A percentile compares a stretch with the other conserved stretches of the same genome.
Conservation (phyloP, 2,329 filamentous ascomycete species). For the Chrysoporthe cubensis region DNA sequence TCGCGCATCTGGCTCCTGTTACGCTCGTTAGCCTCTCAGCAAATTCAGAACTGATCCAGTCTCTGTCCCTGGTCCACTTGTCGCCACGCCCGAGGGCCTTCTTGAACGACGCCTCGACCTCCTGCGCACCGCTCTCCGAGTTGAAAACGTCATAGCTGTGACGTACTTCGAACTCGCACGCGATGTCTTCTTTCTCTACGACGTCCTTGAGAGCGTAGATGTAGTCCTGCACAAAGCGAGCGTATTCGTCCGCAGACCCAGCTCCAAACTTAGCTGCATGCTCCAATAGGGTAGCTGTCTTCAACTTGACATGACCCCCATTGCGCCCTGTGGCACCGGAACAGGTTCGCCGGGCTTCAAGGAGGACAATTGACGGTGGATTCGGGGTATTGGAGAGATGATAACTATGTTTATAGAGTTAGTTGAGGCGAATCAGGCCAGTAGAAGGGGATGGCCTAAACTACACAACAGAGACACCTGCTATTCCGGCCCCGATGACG, state of each 20-base stretch:
- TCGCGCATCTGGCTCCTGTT: constrained; percentile 14
- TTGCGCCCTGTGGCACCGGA: constrained; percentile 28
- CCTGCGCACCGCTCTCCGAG: constrained; percentile 9
- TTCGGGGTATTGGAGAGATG: constrained; percentile 20
- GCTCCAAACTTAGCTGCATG: constrained; percentile 9
- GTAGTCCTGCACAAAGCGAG: constrained; percentile 20
- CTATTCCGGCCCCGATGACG: constrained; percentile 24
- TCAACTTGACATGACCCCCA: constrained; percentile 22
- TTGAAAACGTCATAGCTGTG: constrained; percentile 25
- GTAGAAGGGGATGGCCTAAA: background rate
- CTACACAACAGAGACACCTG: constrained; percentile 26
- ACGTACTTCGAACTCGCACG: constrained; percentile 24
- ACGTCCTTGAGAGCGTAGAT: constrained; percentile 23
- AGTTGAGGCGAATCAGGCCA: background rate
- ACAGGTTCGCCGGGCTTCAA: constrained; percentile 27
- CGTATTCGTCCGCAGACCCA: constrained; percentile 14
- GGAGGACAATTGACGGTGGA: constrained; percentile 19
- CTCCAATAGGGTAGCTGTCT: constrained; percentile 11
- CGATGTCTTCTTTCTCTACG: constrained; percentile 16
- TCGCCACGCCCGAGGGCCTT: constrained; percentile 14
- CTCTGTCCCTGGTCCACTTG: constrained; percentile 22
- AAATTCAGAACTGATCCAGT: constrained; percentile 17
- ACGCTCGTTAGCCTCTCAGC: constrained; percentile 24
- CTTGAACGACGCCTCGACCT: constrained; percentile 15
- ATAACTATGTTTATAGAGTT: background rate